A percentile compares a stretch with the other conserved stretches of the same genome.
Evolutionary conservation across 2,329 filamentous ascomycete species (phyloP).

Genomic region (Ceratocystis eucalypticola): DNA sequence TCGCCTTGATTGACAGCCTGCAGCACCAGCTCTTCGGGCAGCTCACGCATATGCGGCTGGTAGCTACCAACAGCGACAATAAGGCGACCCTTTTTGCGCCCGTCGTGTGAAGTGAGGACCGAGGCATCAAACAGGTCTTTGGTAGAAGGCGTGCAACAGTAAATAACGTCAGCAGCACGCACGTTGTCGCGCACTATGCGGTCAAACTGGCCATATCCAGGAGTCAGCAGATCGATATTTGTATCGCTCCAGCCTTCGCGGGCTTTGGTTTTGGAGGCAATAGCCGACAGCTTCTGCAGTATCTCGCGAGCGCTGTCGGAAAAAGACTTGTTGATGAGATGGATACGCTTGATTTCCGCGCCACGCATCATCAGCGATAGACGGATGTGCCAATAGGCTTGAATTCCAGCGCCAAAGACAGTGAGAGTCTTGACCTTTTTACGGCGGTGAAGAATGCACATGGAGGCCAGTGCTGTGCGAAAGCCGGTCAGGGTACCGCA

Average conservation of each 20-base stretch:
- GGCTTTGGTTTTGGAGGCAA: constrained; percentile 33
- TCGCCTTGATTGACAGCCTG: constrained; percentile 42
- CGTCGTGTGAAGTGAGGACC: constrained; percentile 59
- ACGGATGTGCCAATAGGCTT: constrained; percentile 90
- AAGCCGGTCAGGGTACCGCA: constrained; percentile 66
- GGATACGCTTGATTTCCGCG: constrained; percentile 58
- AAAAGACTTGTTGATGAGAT: constrained; percentile 69
- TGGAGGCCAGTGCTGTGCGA: constrained; percentile 60
- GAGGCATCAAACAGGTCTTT: constrained; percentile 60
- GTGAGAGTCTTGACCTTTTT: constrained; percentile 59
- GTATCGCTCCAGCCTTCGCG: constrained; percentile 50
- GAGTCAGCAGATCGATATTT: constrained; percentile 57
- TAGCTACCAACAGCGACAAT: constrained; percentile 60
- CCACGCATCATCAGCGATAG: constrained; percentile 64
- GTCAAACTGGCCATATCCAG: constrained; percentile 52
- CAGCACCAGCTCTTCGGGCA: constrained; percentile 62
- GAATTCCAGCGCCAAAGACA: constrained; percentile 76
- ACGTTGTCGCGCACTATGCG: constrained; percentile 59
- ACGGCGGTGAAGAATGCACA: constrained; percentile 52
- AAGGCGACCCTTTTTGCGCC: constrained; percentile 54
- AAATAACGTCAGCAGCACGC: constrained; percentile 62
- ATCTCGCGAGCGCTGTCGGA: constrained; percentile 41
- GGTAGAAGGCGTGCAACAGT: constrained; percentile 71
- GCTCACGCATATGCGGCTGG: constrained; percentile 62
- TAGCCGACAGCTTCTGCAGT: constrained; percentile 35